Conservation (phyloP, 148 eudicot genomes). For the Chenopodium formosanum region DNA sequence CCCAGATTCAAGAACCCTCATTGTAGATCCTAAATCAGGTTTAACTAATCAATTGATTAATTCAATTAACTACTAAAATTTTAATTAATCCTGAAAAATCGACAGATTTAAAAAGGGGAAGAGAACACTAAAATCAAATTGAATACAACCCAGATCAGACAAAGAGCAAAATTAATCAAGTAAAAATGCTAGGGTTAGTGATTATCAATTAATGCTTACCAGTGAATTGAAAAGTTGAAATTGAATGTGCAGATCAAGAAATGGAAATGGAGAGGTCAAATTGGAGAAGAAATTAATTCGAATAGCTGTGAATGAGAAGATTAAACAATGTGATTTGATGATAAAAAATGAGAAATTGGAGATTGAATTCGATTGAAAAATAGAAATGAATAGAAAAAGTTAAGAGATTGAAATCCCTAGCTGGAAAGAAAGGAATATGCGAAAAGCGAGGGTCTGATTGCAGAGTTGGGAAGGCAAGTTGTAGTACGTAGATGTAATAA, state of each 20-base stretch:
- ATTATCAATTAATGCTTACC: neutral
- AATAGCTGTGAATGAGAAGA: neutral
- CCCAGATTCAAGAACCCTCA: constrained; percentile 56
- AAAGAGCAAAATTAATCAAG: no score
- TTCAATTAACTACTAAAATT: neutral
- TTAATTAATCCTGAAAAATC: neutral
- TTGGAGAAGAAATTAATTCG: neutral
- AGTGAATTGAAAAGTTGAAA: neutral
- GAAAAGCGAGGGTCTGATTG: neutral
- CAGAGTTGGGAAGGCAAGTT: constrained; percentile 8
- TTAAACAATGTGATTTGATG: neutral
- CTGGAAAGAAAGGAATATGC: neutral
- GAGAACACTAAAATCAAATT: neutral
- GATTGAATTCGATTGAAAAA: neutral
- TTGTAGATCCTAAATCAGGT: constrained; percentile 27
- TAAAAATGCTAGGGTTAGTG: neutral
- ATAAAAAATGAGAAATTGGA: neutral
- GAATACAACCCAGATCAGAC: neutral
- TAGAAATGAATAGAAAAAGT: no score
- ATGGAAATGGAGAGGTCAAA: neutral
- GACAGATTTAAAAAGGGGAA: neutral
- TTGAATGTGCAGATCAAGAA: neutral
- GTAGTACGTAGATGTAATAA: neutral
- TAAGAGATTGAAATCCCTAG: neutral
- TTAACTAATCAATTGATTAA: neutral